Percentiles rank a stretch among this genome's conserved stretches.
Evolutionary conservation across 331 rosid species (phyloP).

Genomic region (Pyrus hybrid): DNA sequence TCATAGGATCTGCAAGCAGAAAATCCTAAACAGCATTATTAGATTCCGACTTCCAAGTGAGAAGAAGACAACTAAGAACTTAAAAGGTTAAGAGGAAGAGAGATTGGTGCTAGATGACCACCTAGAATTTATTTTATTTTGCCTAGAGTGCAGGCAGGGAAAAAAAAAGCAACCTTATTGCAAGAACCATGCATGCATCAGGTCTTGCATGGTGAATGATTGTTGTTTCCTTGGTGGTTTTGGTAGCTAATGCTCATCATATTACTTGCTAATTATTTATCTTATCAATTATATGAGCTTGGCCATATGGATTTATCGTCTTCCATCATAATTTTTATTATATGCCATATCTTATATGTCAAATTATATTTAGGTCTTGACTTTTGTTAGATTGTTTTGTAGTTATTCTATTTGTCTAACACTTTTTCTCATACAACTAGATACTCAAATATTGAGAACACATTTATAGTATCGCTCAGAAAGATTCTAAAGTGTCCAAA

Average conservation of each 20-base stretch:
- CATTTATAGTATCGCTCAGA: not conserved
- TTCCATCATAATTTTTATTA: not conserved
- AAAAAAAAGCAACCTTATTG: not conserved
- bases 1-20: not conserved
- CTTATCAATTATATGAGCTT: not conserved
- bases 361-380: not conserved
- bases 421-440: not conserved
- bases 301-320: not conserved
- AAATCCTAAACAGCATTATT: not conserved
- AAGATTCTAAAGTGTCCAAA: not conserved
- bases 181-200: not conserved
- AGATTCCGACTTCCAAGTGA: not conserved
- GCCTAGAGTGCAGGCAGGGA: not conserved
- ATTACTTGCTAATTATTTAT: not conserved
- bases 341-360: not conserved
- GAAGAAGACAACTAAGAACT: not conserved
- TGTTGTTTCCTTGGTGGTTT: not conserved
- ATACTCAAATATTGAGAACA: not conserved
- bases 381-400: not conserved
- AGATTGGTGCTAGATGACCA: not conserved
- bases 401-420: not conserved
- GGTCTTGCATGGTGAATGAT: not conserved
- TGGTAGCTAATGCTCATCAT: not conserved
- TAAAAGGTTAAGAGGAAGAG: not conserved
- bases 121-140: not conserved